These are phyloP conservation scores for Globisporangium canariense DNA, from an alignment of 352 stramenopile species.

Conservation along the genomic window DNA sequence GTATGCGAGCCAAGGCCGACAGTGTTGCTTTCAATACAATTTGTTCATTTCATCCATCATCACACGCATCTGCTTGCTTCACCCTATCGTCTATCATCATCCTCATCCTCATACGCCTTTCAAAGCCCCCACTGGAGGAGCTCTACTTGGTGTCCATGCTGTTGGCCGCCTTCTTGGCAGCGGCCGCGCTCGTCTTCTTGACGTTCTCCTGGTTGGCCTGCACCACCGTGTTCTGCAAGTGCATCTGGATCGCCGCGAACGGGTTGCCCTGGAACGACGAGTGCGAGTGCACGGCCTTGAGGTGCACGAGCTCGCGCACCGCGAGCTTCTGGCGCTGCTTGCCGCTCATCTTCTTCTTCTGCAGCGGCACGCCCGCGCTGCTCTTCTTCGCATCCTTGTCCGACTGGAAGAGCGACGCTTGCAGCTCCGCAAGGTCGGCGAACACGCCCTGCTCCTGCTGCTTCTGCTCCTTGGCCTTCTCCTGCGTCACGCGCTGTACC, in stretches of 20 bases:
- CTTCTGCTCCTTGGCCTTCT: constrained; percentile 49
- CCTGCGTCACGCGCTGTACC: constrained; percentile 57
- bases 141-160: constrained; percentile 39
- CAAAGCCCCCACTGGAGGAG: not conserved
- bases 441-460: constrained; percentile 58
- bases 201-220: constrained; percentile 65
- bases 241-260: constrained; percentile 83
- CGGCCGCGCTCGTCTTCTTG: constrained; percentile 31
- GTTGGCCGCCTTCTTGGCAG: constrained; percentile 21
- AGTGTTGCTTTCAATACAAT: constrained; percentile 11
- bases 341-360: constrained; percentile 66
- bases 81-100: constrained; percentile 1
- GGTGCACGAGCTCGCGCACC: constrained; percentile 76
- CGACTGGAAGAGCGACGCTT: constrained; percentile 65
- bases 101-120: not conserved
- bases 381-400: constrained; percentile 35
- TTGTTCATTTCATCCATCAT: constrained; percentile 7
- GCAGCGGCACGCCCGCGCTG: constrained; percentile 1
- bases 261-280: constrained; percentile 76
- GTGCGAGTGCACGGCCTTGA: constrained; percentile 84
- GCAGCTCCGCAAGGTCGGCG: constrained; percentile 62
- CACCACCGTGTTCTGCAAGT: constrained; percentile 85
- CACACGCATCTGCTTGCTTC: constrained; percentile 1
- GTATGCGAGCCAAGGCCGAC: not conserved
- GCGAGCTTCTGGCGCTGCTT: constrained; percentile 83